Conservation (phyloP, 805 yeast species). For the Candida corydali region DNA sequence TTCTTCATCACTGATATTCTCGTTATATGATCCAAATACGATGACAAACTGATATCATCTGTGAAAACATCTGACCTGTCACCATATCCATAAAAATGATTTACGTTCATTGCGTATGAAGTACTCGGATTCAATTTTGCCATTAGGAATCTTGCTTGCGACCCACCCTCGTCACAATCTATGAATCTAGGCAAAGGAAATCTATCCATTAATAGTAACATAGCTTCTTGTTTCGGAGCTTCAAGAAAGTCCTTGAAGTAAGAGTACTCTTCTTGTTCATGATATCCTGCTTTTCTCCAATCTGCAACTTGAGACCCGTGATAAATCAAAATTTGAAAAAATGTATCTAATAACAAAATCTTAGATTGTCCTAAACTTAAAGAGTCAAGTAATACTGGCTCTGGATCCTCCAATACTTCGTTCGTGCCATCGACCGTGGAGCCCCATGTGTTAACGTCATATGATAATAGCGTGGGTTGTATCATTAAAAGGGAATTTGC, state of each 20-base stretch:
- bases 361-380: slow-evolving; percentile 54
- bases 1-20: slow-evolving; percentile 23
- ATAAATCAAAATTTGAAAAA: slow-evolving; percentile 63
- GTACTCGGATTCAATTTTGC: slow-evolving; percentile 68
- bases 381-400: slow-evolving; percentile 62
- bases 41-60: slow-evolving; percentile 56
- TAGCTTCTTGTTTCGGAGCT: slow-evolving; percentile 62
- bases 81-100: slow-evolving; percentile 19
- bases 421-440: slow-evolving; percentile 24
- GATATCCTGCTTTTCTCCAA: slow-evolving; percentile 64
- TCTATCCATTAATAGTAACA: slow-evolving; percentile 58
- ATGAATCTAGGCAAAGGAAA: slow-evolving; percentile 71
- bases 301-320: slow-evolving; percentile 66
- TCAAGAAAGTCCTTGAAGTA: slow-evolving; percentile 58
- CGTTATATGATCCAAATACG: slow-evolving; percentile 53
- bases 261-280: slow-evolving; percentile 55
- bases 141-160: slow-evolving; percentile 68
- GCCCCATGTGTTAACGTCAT: slow-evolving; percentile 45
- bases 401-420: slow-evolving; percentile 42
- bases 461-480: slow-evolving; percentile 63
- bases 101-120: slow-evolving; percentile 42
- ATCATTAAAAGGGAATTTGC: slow-evolving; percentile 61
- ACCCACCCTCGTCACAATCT: slow-evolving; percentile 73
- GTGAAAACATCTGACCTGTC: slow-evolving; percentile 38
- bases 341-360: slow-evolving; percentile 59